phyloP scores from a whole-genome alignment of 176 grass and related monocot species.

The Avena sativa region DNA sequence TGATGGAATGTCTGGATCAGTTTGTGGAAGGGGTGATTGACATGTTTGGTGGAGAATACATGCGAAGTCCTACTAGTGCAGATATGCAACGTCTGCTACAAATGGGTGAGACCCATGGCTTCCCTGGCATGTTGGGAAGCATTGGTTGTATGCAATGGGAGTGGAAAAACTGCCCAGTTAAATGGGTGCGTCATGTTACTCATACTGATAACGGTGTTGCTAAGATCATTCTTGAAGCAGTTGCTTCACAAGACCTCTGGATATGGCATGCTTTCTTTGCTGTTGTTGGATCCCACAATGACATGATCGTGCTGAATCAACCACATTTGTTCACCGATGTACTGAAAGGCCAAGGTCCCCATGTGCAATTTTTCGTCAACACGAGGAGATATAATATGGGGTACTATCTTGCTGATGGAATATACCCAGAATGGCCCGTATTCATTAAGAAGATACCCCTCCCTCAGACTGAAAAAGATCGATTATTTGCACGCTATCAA shows the following conservation, averaged over 20 bases:
- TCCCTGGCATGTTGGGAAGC: conserved; percentile 53
- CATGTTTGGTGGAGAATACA: conserved; percentile 46
- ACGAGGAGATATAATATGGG: conserved; percentile 31
- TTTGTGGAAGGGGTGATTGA: conserved; percentile 44
- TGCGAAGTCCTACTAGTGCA: conserved; percentile 25
- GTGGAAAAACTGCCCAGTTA: conserved; percentile 47
- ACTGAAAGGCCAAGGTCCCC: conserved; percentile 35
- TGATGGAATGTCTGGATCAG: conserved; percentile 41
- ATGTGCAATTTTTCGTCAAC: conserved; percentile 37
- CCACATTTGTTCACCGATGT: conserved; percentile 12
- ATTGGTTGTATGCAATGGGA: conserved; percentile 46
- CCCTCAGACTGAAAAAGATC: conserved; percentile 49
- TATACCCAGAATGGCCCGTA: conserved; percentile 37
- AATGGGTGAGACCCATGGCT: conserved; percentile 29
- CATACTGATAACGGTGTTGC: conserved; percentile 35
- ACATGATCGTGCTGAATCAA: conserved; percentile 38
- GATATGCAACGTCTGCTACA: conserved; percentile 41
- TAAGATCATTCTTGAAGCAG: conserved; percentile 42
- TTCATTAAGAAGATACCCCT: conserved; percentile 36
- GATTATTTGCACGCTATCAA: conserved; percentile 26
- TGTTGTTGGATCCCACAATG: conserved; percentile 35
- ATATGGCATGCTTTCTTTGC: conserved; percentile 46
- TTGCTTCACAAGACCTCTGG: conserved; percentile 47
- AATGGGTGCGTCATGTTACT: conserved; percentile 45
- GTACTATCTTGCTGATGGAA: conserved; percentile 37